phyloP scores from a whole-genome alignment of 2,329 filamentous ascomycete species.

The Exophiala phaeomuriformis region DNA sequence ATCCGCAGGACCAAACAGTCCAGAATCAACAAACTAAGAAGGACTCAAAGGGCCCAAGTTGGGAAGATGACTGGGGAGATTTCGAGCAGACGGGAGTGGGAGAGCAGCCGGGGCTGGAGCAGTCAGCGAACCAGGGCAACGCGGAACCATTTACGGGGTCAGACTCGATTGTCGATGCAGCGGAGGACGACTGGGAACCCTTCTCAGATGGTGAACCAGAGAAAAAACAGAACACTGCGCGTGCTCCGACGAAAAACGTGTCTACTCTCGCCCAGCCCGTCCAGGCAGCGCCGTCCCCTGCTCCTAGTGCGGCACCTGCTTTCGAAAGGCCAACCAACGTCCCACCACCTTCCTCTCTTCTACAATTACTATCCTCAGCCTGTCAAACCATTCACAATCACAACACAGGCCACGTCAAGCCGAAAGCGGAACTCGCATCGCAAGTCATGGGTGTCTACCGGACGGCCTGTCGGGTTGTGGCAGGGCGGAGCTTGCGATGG shows the following conservation, averaged over 20 bases:
- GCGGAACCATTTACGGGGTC: neutral
- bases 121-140: no score
- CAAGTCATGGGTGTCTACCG: conserved; percentile 26
- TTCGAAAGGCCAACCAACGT: conserved; percentile 67
- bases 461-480: conserved; percentile 72
- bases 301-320: neutral
- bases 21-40: neutral
- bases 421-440: conserved; percentile 8
- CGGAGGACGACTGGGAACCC: conserved; percentile 49
- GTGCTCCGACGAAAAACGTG: conserved; percentile 18
- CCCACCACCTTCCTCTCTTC: conserved; percentile 75
- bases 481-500: conserved; percentile 80
- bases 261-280: neutral
- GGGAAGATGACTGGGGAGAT: conserved; percentile 42
- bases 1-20: neutral
- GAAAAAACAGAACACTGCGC: neutral
- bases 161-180: conserved; percentile 24
- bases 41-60: conserved; percentile 3
- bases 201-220: conserved; percentile 39
- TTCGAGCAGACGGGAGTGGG: conserved; percentile 30
- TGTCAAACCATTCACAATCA: conserved; percentile 41
- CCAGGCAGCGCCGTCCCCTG: neutral
- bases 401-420: neutral
- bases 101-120: neutral
- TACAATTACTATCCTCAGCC: conserved; percentile 67